phyloP scores from a whole-genome alignment of 768 basidiomycete species.

The Pisolithus albus region DNA sequence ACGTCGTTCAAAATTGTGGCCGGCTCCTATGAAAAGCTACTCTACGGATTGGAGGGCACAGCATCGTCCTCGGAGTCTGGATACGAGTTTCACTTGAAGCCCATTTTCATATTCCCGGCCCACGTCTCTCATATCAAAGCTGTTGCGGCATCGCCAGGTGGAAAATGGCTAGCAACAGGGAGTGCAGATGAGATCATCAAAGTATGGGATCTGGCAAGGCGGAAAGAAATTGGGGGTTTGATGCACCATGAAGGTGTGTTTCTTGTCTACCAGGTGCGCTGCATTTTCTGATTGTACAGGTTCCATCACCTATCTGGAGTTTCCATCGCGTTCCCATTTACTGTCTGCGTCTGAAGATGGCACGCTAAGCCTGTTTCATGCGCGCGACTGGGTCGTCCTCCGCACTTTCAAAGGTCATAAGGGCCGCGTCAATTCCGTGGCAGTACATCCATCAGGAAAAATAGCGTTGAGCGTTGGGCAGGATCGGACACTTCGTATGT shows the following conservation, averaged over 20 bases:
- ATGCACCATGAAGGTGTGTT: conserved; percentile 88
- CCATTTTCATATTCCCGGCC: conserved; percentile 94
- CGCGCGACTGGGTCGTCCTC: conserved; percentile 90
- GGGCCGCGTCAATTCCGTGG: conserved; percentile 82
- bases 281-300: conserved; percentile 39
- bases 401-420: conserved; percentile 89
- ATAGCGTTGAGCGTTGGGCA: conserved; percentile 87
- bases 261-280: background rate
- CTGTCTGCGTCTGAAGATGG: conserved; percentile 92
- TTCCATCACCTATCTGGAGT: conserved; percentile 82
- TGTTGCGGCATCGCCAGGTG: conserved; percentile 85
- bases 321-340: conserved; percentile 85
- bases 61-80: conserved; percentile 28
- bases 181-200: conserved; percentile 96
- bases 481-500: conserved; percentile 89
- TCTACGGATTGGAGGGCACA: conserved; percentile 81
- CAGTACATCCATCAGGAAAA: conserved; percentile 90
- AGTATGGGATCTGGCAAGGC: conserved; percentile 88
- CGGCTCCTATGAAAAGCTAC: conserved; percentile 93
- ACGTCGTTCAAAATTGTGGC: conserved; percentile 78
- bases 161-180: conserved; percentile 94
- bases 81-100: conserved; percentile 46
- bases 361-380: conserved; percentile 81
- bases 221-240: conserved; percentile 90
- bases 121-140: conserved; percentile 91